Evolutionary conservation across 108 stramenopile genomes (phyloP).

Genomic region (Pinguiococcus pyrenoidosus): DNA sequence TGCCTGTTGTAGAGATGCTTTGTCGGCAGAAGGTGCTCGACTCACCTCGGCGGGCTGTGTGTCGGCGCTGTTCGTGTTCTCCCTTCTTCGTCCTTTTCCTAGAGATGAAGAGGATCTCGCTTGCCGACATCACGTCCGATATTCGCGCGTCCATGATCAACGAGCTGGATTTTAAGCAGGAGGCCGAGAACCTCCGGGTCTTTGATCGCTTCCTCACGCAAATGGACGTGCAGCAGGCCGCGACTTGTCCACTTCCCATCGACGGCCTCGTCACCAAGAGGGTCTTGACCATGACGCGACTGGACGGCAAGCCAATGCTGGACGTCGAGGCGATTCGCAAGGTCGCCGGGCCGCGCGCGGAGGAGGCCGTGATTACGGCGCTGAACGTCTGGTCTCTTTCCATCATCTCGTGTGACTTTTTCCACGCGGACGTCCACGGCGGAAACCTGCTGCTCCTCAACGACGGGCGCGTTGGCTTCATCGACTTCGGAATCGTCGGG

Average conservation of each 20-base stretch:
- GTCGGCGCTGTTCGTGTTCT: too few species aligned
- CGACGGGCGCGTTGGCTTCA: slow-evolving; percentile 86
- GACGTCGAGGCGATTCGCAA: slow-evolving; percentile 52
- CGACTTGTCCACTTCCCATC: slow-evolving; percentile 7
- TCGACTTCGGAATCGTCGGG: slow-evolving; percentile 94
- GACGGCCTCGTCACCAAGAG: slow-evolving; percentile 46
- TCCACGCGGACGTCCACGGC: slow-evolving; percentile 89
- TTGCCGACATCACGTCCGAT: slow-evolving; percentile 23
- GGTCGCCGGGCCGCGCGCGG: slow-evolving; percentile 24
- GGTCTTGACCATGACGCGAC: slow-evolving; percentile 76
- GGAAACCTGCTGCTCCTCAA: slow-evolving; percentile 61
- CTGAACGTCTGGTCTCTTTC: slow-evolving; percentile 79
- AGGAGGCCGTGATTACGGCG: slow-evolving; percentile 68
- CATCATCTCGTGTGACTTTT: slow-evolving; percentile 74
- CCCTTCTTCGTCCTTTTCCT: too few species aligned
- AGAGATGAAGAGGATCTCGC: too few species aligned
- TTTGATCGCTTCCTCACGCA: slow-evolving; percentile 64
- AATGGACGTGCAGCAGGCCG: slow-evolving; percentile 32
- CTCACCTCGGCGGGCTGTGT: slow-evolving; percentile 16
- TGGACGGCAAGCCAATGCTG: slow-evolving; percentile 69
- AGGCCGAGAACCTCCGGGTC: slow-evolving; percentile 67
- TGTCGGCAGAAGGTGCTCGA: slow-evolving; percentile 75
- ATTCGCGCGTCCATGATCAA: slow-evolving; percentile 75
- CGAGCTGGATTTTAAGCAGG: slow-evolving; percentile 81
- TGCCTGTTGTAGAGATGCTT: slow-evolving; percentile 64